A percentile compares a stretch with the other conserved stretches of the same genome.
Conservation (phyloP, 495 filamentous ascomycete species). For the Aspergillus indologenus region DNA sequence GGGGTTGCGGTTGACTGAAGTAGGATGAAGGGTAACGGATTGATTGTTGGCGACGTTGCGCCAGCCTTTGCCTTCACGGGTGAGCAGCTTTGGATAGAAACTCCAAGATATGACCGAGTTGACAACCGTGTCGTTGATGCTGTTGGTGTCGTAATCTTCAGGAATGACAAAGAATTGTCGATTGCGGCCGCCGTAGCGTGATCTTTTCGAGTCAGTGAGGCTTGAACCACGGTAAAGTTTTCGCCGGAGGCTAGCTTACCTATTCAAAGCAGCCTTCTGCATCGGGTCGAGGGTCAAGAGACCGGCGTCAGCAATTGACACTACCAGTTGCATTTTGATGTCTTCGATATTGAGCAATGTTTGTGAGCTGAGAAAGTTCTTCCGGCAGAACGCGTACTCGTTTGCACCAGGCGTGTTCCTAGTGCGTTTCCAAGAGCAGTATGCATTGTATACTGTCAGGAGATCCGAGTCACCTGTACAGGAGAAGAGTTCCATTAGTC, state of each 20-base stretch:
- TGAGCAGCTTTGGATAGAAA: conserved; percentile 91
- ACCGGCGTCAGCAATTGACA: conserved; percentile 76
- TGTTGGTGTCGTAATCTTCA: conserved; percentile 66
- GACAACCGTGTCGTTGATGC: conserved; percentile 70
- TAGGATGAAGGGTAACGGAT: conserved; percentile 75
- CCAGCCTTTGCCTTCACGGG: conserved; percentile 84
- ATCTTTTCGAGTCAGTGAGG: conserved; percentile 24
- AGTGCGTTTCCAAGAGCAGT: conserved; percentile 78
- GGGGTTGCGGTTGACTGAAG: conserved; percentile 76
- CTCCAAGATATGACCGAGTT: conserved; percentile 82
- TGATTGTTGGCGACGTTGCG: conserved; percentile 90
- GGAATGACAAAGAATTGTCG: conserved; percentile 79
- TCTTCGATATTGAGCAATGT: conserved; percentile 90
- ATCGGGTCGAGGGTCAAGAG: conserved; percentile 67
- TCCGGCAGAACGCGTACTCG: conserved; percentile 84
- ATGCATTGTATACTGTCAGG: conserved; percentile 89
- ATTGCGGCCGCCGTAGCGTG: conserved; percentile 54
- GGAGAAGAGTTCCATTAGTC: neutral
- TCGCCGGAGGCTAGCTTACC: conserved; percentile 26
- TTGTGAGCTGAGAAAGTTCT: conserved; percentile 82
- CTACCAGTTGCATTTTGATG: conserved; percentile 83
- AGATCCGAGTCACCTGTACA: conserved; percentile 80
- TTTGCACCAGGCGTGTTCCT: conserved; percentile 62
- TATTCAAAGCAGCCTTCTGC: conserved; percentile 65
- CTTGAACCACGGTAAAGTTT: conserved; percentile 26